A percentile compares a stretch with the other conserved stretches of the same genome.
Conservation (phyloP, 2,329 filamentous ascomycete species). For the Aspergillus costaricaensis region DNA sequence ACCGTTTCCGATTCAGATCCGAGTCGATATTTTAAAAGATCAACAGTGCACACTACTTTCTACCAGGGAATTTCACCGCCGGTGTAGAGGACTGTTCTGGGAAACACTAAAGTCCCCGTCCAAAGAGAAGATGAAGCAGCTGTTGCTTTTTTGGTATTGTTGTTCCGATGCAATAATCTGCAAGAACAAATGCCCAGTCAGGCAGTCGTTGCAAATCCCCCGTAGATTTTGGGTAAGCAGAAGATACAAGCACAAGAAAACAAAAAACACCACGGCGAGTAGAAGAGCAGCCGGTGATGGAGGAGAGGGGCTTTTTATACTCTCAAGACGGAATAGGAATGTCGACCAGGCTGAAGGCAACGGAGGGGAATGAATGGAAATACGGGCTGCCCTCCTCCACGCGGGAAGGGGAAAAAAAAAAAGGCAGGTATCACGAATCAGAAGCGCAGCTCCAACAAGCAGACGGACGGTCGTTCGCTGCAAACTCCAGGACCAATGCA, state of each 20-base stretch:
- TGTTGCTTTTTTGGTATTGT: too few relatives aligned
- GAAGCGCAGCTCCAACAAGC: not conserved
- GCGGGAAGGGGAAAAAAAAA: too few relatives aligned
- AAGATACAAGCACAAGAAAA: not conserved
- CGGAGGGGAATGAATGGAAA: not conserved
- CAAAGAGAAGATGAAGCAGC: not conserved
- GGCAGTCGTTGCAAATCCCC: not conserved
- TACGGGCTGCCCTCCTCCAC: not conserved
- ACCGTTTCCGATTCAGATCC: not conserved
- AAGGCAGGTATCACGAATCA: too few relatives aligned
- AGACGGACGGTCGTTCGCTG: not conserved
- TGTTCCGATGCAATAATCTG: not conserved
- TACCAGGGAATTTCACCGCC: conserved; percentile 26
- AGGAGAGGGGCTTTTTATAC: not conserved
- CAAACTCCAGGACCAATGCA: not conserved
- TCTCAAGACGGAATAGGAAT: too few relatives aligned
- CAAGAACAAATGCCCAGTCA: not conserved
- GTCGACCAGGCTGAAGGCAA: not conserved
- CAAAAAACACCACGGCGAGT: not conserved
- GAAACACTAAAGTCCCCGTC: not conserved
- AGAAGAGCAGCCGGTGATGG: not conserved
- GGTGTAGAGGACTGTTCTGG: conserved; percentile 21
- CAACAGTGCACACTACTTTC: conserved; percentile 16
- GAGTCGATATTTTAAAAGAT: not conserved
- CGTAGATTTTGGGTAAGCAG: not conserved